These are phyloP conservation scores for Prunus mume DNA, from an alignment of 306 rosid species.

Conservation along the genomic window DNA sequence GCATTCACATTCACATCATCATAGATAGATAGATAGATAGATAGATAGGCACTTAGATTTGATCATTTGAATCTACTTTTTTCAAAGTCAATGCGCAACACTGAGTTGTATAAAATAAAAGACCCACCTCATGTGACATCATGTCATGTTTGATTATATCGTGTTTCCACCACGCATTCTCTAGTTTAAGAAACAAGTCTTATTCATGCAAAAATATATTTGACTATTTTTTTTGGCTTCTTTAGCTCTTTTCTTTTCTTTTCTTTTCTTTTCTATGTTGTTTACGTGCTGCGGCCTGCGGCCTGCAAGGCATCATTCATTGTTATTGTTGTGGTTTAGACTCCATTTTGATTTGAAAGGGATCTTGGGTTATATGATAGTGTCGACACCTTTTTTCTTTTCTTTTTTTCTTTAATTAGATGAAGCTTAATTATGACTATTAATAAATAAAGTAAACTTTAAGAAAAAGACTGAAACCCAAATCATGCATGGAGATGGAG, in stretches of 20 bases:
- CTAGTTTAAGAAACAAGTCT: not conserved
- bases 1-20: no score
- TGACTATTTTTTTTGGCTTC: not conserved
- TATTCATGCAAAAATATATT: not conserved
- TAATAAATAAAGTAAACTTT: conserved; percentile 33
- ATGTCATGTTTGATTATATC: no score
- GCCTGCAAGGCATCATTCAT: no score
- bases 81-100: conserved; percentile 8
- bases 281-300: no score
- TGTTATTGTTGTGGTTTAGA: no score
- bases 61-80: not conserved
- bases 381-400: conserved; percentile 14
- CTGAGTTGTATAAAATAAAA: not conserved
- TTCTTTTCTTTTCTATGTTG: not conserved
- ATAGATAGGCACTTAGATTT: no score
- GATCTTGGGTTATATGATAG: conserved; percentile 12
- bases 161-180: not conserved
- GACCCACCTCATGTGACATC: not conserved
- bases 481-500: not conserved
- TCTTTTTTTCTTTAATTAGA: not conserved
- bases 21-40: no score
- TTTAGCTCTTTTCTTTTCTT: not conserved
- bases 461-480: conserved; percentile 34
- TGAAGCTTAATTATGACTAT: conserved; percentile 11
- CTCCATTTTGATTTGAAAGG: not conserved